Base-by-base conservation (phyloP, 495 filamentous ascomycete genomes). In the Aspergillus avenaceus region DNA sequence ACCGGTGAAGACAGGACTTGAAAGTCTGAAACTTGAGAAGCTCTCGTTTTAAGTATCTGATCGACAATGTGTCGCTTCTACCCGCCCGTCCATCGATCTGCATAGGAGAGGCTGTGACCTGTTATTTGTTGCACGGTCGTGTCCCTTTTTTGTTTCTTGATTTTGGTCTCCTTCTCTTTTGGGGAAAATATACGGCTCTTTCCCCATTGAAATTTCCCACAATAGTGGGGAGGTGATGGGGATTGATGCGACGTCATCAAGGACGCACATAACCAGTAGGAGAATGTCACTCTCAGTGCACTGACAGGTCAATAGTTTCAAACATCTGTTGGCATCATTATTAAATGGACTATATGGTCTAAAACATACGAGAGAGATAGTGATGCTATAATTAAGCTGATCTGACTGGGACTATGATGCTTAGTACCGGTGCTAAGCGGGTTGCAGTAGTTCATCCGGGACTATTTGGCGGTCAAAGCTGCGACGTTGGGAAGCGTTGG, bases 361-460 rank as follows among this genome's bases (percentile, higher is more conserved):
- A n/a, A n/a, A n/a, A n/a, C n/a, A n/a, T n/a, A n/a, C n/a, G n/a
- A n/a, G n/a, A n/a, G n/a, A n/a, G n/a, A n/a, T n/a, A n/a, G n/a
- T n/a, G 9, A 31, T 31, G 28, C 28, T 31, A 31, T 31, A 31
- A 31, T 31, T 31, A 24, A 21, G 16, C 26, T 12, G 44, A 37
- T n/a, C n/a, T n/a, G n/a, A n/a, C n/a, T n/a, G n/a, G n/a, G n/a
- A 36, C n/a, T 18, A 29, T 4, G 36, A 38, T 43, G 46, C 28
- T 22, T 18, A 36, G 18, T 9, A 24, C 49, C 48, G 54, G 44
- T 46, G 42, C 59, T 58, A 62, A 53, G 45, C 59, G 46, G 45
- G 49, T 56, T 58, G 55, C 55, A 56, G 59, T 62, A 62, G 55
- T 58, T 56, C 53, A 49, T 45, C 59, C 55, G 55, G 45, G 48